Evolutionary conservation across 73 alveolate species (phyloP), one percentile per base, ranked within the genome.

Genomic region (Symbiodinium natans): DNA sequence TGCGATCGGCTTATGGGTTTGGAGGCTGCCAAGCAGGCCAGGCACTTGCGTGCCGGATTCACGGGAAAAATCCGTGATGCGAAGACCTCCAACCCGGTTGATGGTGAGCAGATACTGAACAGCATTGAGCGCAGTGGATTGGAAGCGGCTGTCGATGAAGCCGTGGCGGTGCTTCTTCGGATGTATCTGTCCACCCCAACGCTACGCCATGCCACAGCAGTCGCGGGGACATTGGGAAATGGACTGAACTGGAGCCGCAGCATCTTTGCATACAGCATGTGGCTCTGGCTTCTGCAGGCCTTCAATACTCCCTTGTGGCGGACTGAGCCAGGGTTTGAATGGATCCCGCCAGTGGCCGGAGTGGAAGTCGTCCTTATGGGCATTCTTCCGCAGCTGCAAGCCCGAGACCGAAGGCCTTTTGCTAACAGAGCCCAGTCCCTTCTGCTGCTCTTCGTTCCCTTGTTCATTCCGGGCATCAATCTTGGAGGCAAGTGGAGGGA

Each of bases 1-100:
- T 74, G 83, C 34, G 93, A 86, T 54, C 93, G 93, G 23, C 59
- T 86, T 13, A 39, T 86, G 40, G 93, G 83, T 31, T 43, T 54
- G 63, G 93, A 86, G 36, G 83, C 59, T 31, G 56, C 83, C 25
- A 48, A 54, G 40, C 93, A 86, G 36, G 54, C 83, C 40, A 86
- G 71, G 83, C 93, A 54, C 41, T 59, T 86, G 54, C 39, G 71
- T 25, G 29, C 10, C 13, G 93, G 93, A 42, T 86, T 86, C 43
- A 46, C 59, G 48, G 93, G 93, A 39, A 86, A 4, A 34, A 63
- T 63, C 7, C 77, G 77, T 21, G 77, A 63, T 63, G 77, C 77
- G 15, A 63, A 31, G 15, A 63, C 77, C 29, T 21, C 77, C n/a
- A 56, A 56, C 15, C 74, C 74, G 31, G 74, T n/a, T 21, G 74